A percentile compares a stretch with the other conserved stretches of the same genome.
These are phyloP conservation scores for Colletotrichum liriopes DNA, from an alignment of 2,329 filamentous ascomycete species.

Conservation along the genomic window DNA sequence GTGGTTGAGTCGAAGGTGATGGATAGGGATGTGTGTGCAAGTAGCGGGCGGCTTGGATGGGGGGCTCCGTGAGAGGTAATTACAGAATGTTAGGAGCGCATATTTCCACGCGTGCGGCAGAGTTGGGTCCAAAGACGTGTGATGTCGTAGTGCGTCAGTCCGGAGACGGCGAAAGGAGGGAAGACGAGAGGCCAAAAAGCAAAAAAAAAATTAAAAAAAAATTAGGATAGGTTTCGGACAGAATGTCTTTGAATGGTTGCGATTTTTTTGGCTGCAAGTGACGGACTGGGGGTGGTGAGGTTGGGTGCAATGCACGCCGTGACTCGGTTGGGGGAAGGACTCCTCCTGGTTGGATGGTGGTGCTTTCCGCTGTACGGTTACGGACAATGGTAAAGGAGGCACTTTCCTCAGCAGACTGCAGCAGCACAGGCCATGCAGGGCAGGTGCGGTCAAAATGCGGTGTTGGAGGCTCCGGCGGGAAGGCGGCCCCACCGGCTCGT, in stretches of 20 bases:
- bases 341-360: background rate
- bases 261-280: slow-evolving; percentile 10
- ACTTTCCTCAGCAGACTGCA: slow-evolving; percentile 1
- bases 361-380: background rate
- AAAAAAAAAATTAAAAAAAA: background rate
- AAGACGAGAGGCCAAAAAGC: background rate
- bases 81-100: slow-evolving; percentile 6
- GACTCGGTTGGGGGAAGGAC: slow-evolving; percentile 16
- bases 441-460: slow-evolving; percentile 7
- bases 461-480: slow-evolving; percentile 23
- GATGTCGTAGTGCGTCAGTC: slow-evolving; percentile 30
- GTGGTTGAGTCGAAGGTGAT: background rate
- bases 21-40: background rate
- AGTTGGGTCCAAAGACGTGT: background rate
- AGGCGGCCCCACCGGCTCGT: slow-evolving; percentile 27
- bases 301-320: slow-evolving; percentile 5
- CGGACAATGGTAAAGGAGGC: background rate
- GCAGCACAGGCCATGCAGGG: background rate
- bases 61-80: slow-evolving; percentile 7
- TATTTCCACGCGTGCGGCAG: slow-evolving; percentile 19
- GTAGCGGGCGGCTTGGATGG: background rate
- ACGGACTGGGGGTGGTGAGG: background rate
- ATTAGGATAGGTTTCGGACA: slow-evolving; percentile 14
- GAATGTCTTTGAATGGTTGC: slow-evolving; percentile 38
- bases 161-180: slow-evolving; percentile 24